A percentile compares a stretch with the other conserved stretches of the same genome.
phyloP scores from a whole-genome alignment of 805 yeast genomes.

The Yarrowia divulgata region DNA sequence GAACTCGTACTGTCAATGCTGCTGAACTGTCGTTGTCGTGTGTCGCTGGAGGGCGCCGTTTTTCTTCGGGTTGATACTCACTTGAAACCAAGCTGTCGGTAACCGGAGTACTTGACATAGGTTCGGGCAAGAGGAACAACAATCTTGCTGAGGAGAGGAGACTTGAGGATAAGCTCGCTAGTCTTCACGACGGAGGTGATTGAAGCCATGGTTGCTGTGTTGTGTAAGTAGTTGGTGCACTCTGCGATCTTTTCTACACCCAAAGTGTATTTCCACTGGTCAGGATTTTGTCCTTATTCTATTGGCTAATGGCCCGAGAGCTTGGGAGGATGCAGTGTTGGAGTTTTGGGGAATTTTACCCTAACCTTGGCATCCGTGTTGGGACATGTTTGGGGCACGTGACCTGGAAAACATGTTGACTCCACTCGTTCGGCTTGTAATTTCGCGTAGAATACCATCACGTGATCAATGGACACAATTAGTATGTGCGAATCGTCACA shows the following conservation, averaged over 20 bases:
- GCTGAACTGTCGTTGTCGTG: background rate
- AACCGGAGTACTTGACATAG: slow-evolving; percentile 80
- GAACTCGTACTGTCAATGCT: slow-evolving; percentile 4
- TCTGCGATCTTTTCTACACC: slow-evolving; percentile 38
- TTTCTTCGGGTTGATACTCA: slow-evolving; percentile 36
- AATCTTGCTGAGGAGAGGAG: slow-evolving; percentile 78
- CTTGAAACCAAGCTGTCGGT: slow-evolving; percentile 91
- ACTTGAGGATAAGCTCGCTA: slow-evolving; percentile 76
- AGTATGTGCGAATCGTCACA: background rate
- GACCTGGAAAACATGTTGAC: background rate
- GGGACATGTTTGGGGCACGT: slow-evolving; percentile 2
- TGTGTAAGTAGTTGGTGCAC: slow-evolving; percentile 37
- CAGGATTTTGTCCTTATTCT: slow-evolving; percentile 39
- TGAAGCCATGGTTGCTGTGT: slow-evolving; percentile 49
- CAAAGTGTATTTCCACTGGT: slow-evolving; percentile 39
- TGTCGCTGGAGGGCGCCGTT: background rate
- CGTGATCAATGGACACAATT: background rate
- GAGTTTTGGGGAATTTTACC: background rate
- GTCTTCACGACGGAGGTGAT: slow-evolving; percentile 52
- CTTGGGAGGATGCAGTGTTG: slow-evolving; percentile 28
- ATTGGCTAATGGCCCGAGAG: slow-evolving; percentile 38
- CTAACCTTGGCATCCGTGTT: background rate
- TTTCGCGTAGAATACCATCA: background rate
- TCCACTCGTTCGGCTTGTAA: background rate
- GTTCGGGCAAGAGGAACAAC: slow-evolving; percentile 80